Evolutionary conservation across 192 early-diverging fungal genomes (phyloP).

Genomic region (Entomortierella parvispora): DNA sequence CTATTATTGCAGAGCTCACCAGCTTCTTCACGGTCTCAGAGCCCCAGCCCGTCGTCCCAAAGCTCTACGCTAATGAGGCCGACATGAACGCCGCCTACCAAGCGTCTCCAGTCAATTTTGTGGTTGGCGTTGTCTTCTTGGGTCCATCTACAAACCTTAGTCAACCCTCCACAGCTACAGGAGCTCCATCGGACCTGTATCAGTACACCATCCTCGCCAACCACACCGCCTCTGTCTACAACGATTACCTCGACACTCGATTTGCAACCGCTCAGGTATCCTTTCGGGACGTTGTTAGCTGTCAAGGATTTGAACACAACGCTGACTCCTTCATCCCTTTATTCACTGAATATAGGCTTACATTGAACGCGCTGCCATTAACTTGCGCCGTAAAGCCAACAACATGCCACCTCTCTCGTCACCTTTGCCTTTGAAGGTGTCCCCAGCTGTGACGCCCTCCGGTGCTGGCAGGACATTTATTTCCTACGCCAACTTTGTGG

Average conservation of each 20-base stretch:
- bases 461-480: conserved; percentile 42
- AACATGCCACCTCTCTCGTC: conserved; percentile 33
- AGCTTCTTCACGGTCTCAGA: conserved; percentile 51
- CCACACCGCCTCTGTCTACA: conserved; percentile 24
- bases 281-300: neutral
- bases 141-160: conserved; percentile 33
- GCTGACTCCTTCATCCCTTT: neutral
- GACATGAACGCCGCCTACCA: conserved; percentile 40
- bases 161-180: neutral
- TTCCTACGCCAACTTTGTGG: conserved; percentile 50
- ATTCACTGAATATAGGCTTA: conserved; percentile 24
- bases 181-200: conserved; percentile 4
- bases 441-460: neutral
- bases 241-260: conserved; percentile 31
- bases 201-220: conserved; percentile 52
- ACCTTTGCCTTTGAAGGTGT: conserved; percentile 40
- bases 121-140: conserved; percentile 45
- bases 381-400: conserved; percentile 48
- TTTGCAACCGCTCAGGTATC: conserved; percentile 49
- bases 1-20: conserved; percentile 42
- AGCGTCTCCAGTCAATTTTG: conserved; percentile 49
- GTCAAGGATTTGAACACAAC: no score
- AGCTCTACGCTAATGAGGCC: conserved; percentile 33
- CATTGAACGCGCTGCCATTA: conserved; percentile 53
- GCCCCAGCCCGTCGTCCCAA: conserved; percentile 30